Percentiles rank a stretch among this genome's conserved stretches.
phyloP scores from a whole-genome alignment of 2,329 filamentous ascomycete species.

The Claviceps capensis region DNA sequence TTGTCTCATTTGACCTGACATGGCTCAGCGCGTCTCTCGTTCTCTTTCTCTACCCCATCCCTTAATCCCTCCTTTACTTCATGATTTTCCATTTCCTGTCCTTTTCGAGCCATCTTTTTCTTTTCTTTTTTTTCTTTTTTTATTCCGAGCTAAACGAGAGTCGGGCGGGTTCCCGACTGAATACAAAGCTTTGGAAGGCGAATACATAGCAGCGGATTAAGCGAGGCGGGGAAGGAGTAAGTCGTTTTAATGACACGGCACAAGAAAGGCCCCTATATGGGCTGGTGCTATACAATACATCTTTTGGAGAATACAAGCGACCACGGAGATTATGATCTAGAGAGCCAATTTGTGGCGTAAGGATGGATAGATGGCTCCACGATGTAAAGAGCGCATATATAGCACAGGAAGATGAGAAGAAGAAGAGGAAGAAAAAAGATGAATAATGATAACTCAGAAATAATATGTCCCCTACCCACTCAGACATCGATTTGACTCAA shows the following conservation, averaged over 20 bases:
- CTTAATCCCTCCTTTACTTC: background rate
- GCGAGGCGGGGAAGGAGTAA: background rate
- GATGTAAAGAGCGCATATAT: conserved; percentile 6
- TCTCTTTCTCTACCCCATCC: no score
- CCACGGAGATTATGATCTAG: background rate
- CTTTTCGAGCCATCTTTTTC: background rate
- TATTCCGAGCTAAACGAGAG: background rate
- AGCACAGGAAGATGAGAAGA: conserved; percentile 1
- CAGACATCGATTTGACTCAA: no score
- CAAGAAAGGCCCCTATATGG: background rate
- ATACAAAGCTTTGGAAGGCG: background rate
- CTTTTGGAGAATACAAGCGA: background rate
- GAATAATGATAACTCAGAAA: background rate
- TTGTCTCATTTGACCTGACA: conserved; percentile 50
- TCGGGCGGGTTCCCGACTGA: conserved; percentile 7
- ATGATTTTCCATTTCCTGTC: background rate
- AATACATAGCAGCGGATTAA: background rate
- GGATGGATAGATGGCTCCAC: background rate
- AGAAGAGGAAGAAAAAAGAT: conserved; percentile 2
- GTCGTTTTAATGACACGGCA: background rate
- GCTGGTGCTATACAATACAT: background rate
- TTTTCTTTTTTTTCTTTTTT: background rate
- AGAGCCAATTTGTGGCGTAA: background rate
- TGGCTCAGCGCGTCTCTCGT: no score
- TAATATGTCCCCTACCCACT: no score